These are phyloP conservation scores for Aspergillus wentii DNA, from an alignment of 495 filamentous ascomycete species.

Conservation along the genomic window DNA sequence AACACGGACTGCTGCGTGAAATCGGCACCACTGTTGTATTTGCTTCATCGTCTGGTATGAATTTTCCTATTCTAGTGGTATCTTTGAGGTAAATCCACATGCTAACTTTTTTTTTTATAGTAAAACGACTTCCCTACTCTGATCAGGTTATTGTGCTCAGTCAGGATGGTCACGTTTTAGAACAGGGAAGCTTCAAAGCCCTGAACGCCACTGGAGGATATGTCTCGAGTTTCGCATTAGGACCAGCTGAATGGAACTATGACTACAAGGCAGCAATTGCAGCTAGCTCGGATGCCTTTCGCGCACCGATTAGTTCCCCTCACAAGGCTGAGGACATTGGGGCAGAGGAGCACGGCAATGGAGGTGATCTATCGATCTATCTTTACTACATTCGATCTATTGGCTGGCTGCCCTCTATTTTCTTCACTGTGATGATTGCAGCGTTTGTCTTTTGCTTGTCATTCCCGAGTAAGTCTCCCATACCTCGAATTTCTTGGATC, in stretches of 20 bases:
- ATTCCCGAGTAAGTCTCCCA: conserved; percentile 34
- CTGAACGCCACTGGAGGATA: conserved; percentile 44
- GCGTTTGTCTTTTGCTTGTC: conserved; percentile 42
- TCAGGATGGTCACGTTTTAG: conserved; percentile 34
- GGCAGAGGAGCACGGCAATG: conserved; percentile 28
- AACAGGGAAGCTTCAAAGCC: conserved; percentile 48
- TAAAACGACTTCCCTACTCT: conserved; percentile 43
- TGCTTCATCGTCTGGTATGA: conserved; percentile 41
- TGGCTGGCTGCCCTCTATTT: conserved; percentile 40
- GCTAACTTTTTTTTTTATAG: conserved; percentile 11
- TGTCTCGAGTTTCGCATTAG: conserved; percentile 42
- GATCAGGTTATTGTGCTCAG: conserved; percentile 50
- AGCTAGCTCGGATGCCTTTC: not conserved
- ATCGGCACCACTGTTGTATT: conserved; percentile 47
- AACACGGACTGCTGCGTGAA: conserved; percentile 47
- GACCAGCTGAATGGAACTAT: conserved; percentile 24
- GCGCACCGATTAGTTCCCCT: conserved; percentile 4
- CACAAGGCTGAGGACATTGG: conserved; percentile 20
- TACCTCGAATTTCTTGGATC: not conserved
- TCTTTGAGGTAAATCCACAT: too few relatives aligned
- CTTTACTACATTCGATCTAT: conserved; percentile 52
- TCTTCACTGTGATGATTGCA: conserved; percentile 38
- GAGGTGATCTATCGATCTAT: conserved; percentile 54
- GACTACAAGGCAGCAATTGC: conserved; percentile 20
- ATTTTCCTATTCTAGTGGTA: too few relatives aligned